These are phyloP conservation scores for Babesia bigemina DNA, from an alignment of 169 alveolate genomes.

Conservation along the genomic window DNA sequence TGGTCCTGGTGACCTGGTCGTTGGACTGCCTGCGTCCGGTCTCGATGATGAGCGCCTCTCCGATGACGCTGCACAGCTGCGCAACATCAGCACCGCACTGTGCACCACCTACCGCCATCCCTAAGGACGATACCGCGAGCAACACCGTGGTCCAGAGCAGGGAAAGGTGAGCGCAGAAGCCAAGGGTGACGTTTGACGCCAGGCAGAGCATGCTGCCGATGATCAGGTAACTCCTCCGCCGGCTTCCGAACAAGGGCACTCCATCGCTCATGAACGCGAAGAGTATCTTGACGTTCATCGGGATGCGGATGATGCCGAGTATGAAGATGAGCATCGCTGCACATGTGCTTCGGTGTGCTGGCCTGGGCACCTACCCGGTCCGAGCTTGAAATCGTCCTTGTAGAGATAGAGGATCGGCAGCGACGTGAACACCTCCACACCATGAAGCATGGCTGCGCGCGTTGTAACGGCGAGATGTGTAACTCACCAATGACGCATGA, in stretches of 20 bases:
- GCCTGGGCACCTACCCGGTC: conserved; percentile 67
- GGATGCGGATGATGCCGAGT: conserved; percentile 81
- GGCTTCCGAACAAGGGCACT: conserved; percentile 82
- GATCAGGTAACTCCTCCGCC: conserved; percentile 83
- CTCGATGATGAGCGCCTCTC: conserved; percentile 89
- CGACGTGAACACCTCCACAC: conserved; percentile 84
- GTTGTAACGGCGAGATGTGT: not conserved
- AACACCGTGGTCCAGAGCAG: conserved; percentile 67
- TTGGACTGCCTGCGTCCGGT: conserved; percentile 74
- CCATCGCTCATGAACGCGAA: conserved; percentile 85
- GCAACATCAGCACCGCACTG: not conserved
- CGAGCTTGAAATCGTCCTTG: conserved; percentile 82
- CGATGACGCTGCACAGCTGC: conserved; percentile 82
- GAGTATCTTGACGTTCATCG: conserved; percentile 83
- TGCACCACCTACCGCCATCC: conserved; percentile 69
- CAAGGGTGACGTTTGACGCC: conserved; percentile 57
- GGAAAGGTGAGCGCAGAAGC: conserved; percentile 59
- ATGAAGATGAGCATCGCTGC: conserved; percentile 79
- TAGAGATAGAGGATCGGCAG: conserved; percentile 83
- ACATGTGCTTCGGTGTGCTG: conserved; percentile 5
- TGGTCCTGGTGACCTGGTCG: conserved; percentile 71
- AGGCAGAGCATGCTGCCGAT: conserved; percentile 78
- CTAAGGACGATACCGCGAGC: conserved; percentile 72
- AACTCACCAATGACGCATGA: conserved; percentile 60
- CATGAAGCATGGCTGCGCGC: conserved; percentile 80